These are phyloP conservation scores for Lodderomyces jiufengensis DNA, from an alignment of 1,139 yeast species.

Conservation along the genomic window DNA sequence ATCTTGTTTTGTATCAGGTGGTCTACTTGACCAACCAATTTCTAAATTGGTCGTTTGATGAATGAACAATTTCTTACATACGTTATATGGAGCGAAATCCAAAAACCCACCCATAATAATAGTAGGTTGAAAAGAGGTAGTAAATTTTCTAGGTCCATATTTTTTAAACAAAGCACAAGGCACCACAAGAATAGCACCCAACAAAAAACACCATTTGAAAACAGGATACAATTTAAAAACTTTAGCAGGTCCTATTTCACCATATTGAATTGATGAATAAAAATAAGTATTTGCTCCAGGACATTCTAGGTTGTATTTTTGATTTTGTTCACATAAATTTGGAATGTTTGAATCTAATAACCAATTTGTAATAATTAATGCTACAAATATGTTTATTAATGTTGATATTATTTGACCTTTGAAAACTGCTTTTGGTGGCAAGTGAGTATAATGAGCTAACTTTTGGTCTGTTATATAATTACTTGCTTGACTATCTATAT, in stretches of 20 bases:
- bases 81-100: conserved; percentile 51
- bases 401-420: conserved; percentile 31
- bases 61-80: too few relatives aligned
- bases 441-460: conserved; percentile 31
- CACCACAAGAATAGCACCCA: conserved; percentile 27
- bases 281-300: conserved; percentile 33
- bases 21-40: too few relatives aligned
- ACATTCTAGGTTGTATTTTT: conserved; percentile 28
- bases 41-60: too few relatives aligned
- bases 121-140: conserved; percentile 46
- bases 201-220: conserved; percentile 31
- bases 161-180: conserved; percentile 26
- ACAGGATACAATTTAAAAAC: conserved; percentile 34
- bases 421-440: conserved; percentile 35
- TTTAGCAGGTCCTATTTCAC: conserved; percentile 35
- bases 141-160: conserved; percentile 27
- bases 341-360: conserved; percentile 21
- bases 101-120: conserved; percentile 45
- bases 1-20: too few relatives aligned
- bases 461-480: conserved; percentile 37
- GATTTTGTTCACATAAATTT: conserved; percentile 26
- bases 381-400: conserved; percentile 22
- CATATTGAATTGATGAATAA: conserved; percentile 32
- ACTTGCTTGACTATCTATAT: conserved; percentile 35
- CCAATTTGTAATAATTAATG: conserved; percentile 29